These are phyloP conservation scores for Raphanus hybrid DNA, from an alignment of 441 rosid species.

Conservation along the genomic window DNA sequence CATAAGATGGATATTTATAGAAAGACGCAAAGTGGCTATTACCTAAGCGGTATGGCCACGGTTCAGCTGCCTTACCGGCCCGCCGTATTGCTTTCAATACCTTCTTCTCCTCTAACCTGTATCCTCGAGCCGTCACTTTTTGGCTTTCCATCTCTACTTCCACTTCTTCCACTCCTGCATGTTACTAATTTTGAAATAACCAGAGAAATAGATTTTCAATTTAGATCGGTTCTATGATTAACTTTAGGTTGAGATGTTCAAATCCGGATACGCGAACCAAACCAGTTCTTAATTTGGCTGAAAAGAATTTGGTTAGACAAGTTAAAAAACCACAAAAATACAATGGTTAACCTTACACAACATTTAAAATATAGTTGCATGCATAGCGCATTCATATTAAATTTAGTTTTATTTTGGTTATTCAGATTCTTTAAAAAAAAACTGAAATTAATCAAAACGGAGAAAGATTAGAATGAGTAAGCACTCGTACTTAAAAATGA, in stretches of 20 bases:
- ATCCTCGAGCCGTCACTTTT: conserved; percentile 66
- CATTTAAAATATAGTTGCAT: not conserved
- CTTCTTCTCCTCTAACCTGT: conserved; percentile 72
- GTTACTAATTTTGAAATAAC: not conserved
- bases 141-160: conserved; percentile 85
- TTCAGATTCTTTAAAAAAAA: no score
- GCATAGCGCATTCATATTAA: not conserved
- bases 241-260: not conserved
- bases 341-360: no score
- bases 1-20: conserved; percentile 79
- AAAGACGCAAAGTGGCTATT: conserved; percentile 75
- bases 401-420: conserved; percentile 3
- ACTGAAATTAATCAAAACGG: not conserved
- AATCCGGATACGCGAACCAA: not conserved
- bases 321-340: no score
- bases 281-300: no score
- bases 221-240: not conserved
- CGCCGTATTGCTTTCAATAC: conserved; percentile 76
- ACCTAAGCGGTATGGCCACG: conserved; percentile 87
- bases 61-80: conserved; percentile 84
- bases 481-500: not conserved
- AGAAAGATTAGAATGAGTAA: not conserved
- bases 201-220: not conserved
- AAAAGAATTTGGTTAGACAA: not conserved
- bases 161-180: conserved; percentile 78